phyloP scores from a whole-genome alignment of 441 rosid species.

The Kokia cookei region DNA sequence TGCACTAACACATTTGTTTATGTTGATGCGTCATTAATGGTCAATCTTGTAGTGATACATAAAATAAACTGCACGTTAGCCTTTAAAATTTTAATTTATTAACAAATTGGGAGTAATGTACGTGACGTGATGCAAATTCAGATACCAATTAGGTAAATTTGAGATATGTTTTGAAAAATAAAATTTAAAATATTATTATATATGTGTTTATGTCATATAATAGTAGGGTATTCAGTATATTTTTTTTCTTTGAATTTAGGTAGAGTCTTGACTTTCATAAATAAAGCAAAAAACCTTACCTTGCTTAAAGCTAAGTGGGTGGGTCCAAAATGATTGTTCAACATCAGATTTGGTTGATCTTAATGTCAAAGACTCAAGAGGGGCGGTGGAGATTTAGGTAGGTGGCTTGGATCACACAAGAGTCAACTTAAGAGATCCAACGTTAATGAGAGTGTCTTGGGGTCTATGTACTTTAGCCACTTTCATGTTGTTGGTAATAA shows the following conservation, averaged over 20 bases:
- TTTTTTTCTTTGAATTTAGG: not conserved
- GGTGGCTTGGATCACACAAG: not conserved
- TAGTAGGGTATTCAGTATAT: not conserved
- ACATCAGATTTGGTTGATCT: not conserved
- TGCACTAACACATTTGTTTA: too few species aligned
- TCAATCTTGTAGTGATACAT: too few species aligned
- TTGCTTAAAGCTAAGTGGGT: slow-evolving; percentile 3
- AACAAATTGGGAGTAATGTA: too few species aligned
- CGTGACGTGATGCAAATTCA: too few species aligned
- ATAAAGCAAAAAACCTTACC: not conserved
- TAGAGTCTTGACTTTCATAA: not conserved
- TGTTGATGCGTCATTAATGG: too few species aligned
- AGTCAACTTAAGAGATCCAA: not conserved
- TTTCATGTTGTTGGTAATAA: too few species aligned
- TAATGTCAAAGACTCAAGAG: not conserved
- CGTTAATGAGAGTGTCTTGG: not conserved
- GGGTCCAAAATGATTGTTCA: not conserved
- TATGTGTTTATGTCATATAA: not conserved
- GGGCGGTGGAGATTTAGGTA: not conserved
- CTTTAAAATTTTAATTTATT: too few species aligned
- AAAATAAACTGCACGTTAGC: too few species aligned
- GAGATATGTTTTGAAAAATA: too few species aligned
- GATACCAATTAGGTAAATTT: too few species aligned
- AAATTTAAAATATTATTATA: not conserved
- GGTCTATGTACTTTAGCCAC: too few species aligned